These are phyloP conservation scores for Coemansia sp. DNA, from an alignment of 192 early-diverging fungal species.

Conservation along the genomic window DNA sequence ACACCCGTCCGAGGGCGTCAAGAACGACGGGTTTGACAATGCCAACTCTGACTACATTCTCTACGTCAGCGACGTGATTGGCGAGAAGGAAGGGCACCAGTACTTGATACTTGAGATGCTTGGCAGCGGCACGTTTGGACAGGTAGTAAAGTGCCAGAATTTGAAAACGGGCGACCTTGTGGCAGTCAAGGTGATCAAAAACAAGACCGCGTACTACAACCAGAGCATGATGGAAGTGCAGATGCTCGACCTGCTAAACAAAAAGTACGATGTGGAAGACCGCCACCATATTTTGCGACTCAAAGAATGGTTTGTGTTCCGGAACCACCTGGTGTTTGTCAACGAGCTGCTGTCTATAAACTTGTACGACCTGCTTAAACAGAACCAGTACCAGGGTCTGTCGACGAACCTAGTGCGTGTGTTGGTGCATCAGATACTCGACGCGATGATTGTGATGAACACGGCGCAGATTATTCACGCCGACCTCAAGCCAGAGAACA, in stretches of 20 bases:
- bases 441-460: constrained; percentile 82
- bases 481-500: constrained; percentile 78
- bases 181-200: constrained; percentile 98
- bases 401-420: constrained; percentile 91
- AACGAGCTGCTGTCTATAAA: constrained; percentile 97
- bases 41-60: constrained; percentile 95
- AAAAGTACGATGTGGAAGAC: constrained; percentile 81
- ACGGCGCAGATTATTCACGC: constrained; percentile 94
- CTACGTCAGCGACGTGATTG: constrained; percentile 95
- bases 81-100: constrained; percentile 84
- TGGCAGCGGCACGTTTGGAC: constrained; percentile 97
- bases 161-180: constrained; percentile 87
- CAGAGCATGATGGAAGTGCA: constrained; percentile 97
- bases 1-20: constrained; percentile 85
- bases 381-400: constrained; percentile 93
- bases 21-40: constrained; percentile 94
- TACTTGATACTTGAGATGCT: constrained; percentile 92
- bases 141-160: constrained; percentile 96
- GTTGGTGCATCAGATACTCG: constrained; percentile 90
- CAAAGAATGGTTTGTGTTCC: constrained; percentile 90
- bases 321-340: constrained; percentile 91
- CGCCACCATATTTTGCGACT: constrained; percentile 88
- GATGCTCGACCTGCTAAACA: constrained; percentile 90
- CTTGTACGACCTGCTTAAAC: constrained; percentile 97
- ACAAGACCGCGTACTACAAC: constrained; percentile 95